These are phyloP conservation scores for Penicillium janthinellum DNA, from an alignment of 2,329 filamentous ascomycete genomes.

Conservation along the genomic window DNA sequence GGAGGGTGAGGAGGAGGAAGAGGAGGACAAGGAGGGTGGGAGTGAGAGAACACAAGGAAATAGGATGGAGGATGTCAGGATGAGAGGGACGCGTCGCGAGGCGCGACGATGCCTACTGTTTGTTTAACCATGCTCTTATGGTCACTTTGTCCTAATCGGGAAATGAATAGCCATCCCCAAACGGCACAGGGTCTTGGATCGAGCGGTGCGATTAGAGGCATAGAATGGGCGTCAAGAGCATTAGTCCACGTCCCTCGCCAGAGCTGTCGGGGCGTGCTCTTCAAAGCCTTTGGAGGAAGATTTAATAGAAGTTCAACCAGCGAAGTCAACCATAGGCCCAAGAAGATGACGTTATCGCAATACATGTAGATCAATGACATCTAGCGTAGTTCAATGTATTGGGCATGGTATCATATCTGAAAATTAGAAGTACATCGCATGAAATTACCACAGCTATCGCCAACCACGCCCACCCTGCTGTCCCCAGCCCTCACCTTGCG, in stretches of 20 bases:
- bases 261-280: neutral
- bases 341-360: neutral
- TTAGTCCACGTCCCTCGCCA: neutral
- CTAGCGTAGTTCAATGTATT: neutral
- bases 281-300: neutral
- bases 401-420: neutral
- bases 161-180: neutral
- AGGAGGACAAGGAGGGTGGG: neutral
- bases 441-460: slow-evolving; percentile 4
- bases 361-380: neutral
- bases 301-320: neutral
- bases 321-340: neutral
- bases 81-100: neutral
- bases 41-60: neutral
- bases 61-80: too few relatives aligned
- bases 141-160: neutral
- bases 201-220: neutral
- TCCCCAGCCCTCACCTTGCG: slow-evolving; percentile 26
- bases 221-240: neutral
- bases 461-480: slow-evolving; percentile 18
- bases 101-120: neutral
- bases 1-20: too few relatives aligned
- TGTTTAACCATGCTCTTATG: neutral
- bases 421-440: slow-evolving; percentile 11
- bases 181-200: neutral